Evolutionary conservation across 1,139 yeast genomes (phyloP).

Genomic region (Pichia sp.): DNA sequence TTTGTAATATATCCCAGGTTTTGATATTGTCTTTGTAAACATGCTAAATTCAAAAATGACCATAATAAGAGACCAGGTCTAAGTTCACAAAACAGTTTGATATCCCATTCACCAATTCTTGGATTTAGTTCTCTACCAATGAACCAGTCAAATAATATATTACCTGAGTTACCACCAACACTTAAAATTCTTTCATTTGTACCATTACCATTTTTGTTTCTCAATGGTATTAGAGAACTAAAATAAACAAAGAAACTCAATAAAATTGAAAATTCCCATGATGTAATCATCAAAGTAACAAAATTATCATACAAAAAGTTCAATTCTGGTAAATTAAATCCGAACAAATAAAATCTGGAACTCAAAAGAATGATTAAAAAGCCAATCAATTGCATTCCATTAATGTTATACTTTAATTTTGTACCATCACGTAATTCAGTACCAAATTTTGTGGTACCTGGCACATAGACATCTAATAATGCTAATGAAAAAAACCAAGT

Average conservation of each 20-base stretch:
- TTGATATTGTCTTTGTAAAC: slow-evolving; percentile 75
- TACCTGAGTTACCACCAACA: slow-evolving; percentile 79
- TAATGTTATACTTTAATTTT: slow-evolving; percentile 64
- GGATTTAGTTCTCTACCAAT: slow-evolving; percentile 97
- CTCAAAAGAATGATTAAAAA: slow-evolving; percentile 41
- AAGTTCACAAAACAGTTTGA: slow-evolving; percentile 86
- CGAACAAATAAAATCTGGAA: slow-evolving; percentile 44
- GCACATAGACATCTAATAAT: slow-evolving; percentile 58
- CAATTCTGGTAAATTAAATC: slow-evolving; percentile 69
- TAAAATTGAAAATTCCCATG: slow-evolving; percentile 56
- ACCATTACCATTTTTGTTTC: slow-evolving; percentile 40
- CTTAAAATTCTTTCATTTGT: slow-evolving; percentile 71
- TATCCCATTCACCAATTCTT: slow-evolving; percentile 75
- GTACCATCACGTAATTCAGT: slow-evolving; percentile 71
- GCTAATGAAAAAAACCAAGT: slow-evolving; percentile 69
- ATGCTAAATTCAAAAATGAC: slow-evolving; percentile 71
- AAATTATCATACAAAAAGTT: slow-evolving; percentile 66
- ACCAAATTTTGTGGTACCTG: slow-evolving; percentile 68
- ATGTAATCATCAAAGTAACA: slow-evolving; percentile 55
- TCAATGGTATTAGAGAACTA: slow-evolving; percentile 57
- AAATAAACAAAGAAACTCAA: slow-evolving; percentile 63
- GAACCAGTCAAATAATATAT: slow-evolving; percentile 81
- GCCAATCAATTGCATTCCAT: slow-evolving; percentile 58
- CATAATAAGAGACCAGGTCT: slow-evolving; percentile 92
- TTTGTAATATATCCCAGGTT: slow-evolving; percentile 56